Evolutionary conservation across 2,329 filamentous ascomycete genomes (phyloP), one percentile per base, ranked within the genome.

Genomic region (Fusarium kyushuense): DNA sequence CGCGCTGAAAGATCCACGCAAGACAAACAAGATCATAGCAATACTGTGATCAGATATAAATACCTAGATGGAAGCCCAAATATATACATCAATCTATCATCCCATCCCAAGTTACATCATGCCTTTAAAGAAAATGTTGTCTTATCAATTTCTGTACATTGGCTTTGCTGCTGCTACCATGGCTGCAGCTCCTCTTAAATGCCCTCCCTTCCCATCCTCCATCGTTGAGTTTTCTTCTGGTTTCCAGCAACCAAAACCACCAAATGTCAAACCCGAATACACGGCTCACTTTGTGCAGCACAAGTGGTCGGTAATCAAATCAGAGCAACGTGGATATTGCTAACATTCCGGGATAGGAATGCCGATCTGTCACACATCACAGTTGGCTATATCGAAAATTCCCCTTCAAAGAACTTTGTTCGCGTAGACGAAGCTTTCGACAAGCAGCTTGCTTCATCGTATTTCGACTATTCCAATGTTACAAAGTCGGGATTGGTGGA

Each of bases 301-400:
- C 47, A 80, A 81, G 62, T 80, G 79, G 78, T 77, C n/a, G n/a
- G n/a, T n/a, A n/a, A n/a, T n/a, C n/a, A n/a, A n/a, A n/a, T n/a
- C n/a, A n/a, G n/a, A n/a, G n/a, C n/a, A n/a, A n/a, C n/a, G n/a
- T n/a, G n/a, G n/a, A n/a, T 7, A 6, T 38, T 2, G 6, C 63
- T 57, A 27, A 64, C 21, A 6, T 2, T 5, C 8, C 10, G 9
- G 2, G 5, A 1, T n/a, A 80, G 79, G 79, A 75, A 80, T 45
- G 46, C 72, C 6, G 76, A 79, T n/a, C 6, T 81, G 3, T 81
- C 79, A 5, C 78, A 81, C 60, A 78, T 81, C 45, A 76, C 75
- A 6, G 62, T 73, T 8, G 79, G 78, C 0, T 79, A 73, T 48
- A 76, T 81, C 45, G 66, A 72, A 53, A 79, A 78, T 54, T 79